Conservation (phyloP, 345 rosid genomes). For the Heritiera littoralis region DNA sequence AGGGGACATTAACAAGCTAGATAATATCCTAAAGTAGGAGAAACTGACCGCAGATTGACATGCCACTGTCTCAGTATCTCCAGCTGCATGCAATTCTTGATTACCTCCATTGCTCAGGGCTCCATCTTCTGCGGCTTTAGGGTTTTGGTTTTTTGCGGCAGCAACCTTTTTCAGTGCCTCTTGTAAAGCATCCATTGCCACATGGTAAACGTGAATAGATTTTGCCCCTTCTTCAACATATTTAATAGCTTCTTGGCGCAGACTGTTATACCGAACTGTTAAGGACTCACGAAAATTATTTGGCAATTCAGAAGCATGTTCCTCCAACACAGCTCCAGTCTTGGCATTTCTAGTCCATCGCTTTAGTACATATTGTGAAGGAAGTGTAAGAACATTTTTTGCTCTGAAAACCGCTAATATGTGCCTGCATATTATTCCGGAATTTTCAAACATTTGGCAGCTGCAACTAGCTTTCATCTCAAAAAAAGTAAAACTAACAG, state of each 20-base stretch:
- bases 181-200: constrained; percentile 52
- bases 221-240: constrained; percentile 57
- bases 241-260: constrained; percentile 60
- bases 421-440: constrained; percentile 65
- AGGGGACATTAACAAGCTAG: background rate
- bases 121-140: constrained; percentile 2
- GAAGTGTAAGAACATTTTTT: constrained; percentile 68
- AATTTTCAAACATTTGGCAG: constrained; percentile 68
- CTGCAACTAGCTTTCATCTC: constrained; percentile 65
- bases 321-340: constrained; percentile 47
- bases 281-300: constrained; percentile 50
- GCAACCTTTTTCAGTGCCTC: constrained; percentile 58
- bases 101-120: constrained; percentile 8
- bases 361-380: constrained; percentile 53
- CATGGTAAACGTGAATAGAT: constrained; percentile 44
- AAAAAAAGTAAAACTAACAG: constrained; percentile 45
- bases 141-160: constrained; percentile 28
- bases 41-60: constrained; percentile 15
- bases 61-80: constrained; percentile 7
- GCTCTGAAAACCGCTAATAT: constrained; percentile 61
- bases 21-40: background rate
- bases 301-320: constrained; percentile 36
- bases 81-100: constrained; percentile 12
- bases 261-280: constrained; percentile 52
- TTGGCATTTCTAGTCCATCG: constrained; percentile 69